These are phyloP conservation scores for Lodderomyces beijingensis DNA, from an alignment of 1,139 yeast species.

Conservation along the genomic window DNA sequence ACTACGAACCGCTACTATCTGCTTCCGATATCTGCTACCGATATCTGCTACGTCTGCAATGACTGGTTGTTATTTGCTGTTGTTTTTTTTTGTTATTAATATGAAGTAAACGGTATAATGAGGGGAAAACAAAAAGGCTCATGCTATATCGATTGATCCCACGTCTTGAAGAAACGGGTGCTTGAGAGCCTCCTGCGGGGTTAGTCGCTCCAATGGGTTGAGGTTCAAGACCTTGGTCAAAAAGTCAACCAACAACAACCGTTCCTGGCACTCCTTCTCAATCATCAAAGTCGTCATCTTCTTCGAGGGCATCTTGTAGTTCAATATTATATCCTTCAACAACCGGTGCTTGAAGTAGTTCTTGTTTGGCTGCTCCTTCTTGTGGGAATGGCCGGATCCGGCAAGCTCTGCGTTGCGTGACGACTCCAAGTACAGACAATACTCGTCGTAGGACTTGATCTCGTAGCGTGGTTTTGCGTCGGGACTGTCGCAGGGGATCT, in stretches of 20 bases:
- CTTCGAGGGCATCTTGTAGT: slow-evolving; percentile 68
- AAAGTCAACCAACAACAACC: slow-evolving; percentile 73
- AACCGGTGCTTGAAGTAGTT: slow-evolving; percentile 76
- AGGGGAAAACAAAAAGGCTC: background rate
- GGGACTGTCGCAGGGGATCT: slow-evolving; percentile 23
- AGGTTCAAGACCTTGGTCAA: slow-evolving; percentile 71
- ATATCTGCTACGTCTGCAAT: too few relatives aligned
- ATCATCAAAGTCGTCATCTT: slow-evolving; percentile 63
- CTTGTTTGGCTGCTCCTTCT: slow-evolving; percentile 75
- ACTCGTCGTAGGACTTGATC: slow-evolving; percentile 33
- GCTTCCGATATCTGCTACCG: too few relatives aligned
- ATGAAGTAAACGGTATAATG: background rate
- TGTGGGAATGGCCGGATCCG: slow-evolving; percentile 35
- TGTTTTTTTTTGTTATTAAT: background rate
- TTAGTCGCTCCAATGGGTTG: slow-evolving; percentile 92
- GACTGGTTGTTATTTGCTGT: too few relatives aligned
- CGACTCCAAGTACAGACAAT: slow-evolving; percentile 31
- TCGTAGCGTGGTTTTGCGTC: slow-evolving; percentile 27
- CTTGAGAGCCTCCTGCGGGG: slow-evolving; percentile 90
- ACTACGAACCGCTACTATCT: too few relatives aligned
- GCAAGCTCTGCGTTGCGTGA: slow-evolving; percentile 8
- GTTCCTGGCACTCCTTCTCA: slow-evolving; percentile 68
- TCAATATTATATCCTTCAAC: slow-evolving; percentile 69
- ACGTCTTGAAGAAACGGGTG: slow-evolving; percentile 76
- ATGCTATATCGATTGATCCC: slow-evolving; percentile 8